These are phyloP conservation scores for Pestalotiopsis fici DNA, from an alignment of 2,329 filamentous ascomycete genomes.

Conservation along the genomic window DNA sequence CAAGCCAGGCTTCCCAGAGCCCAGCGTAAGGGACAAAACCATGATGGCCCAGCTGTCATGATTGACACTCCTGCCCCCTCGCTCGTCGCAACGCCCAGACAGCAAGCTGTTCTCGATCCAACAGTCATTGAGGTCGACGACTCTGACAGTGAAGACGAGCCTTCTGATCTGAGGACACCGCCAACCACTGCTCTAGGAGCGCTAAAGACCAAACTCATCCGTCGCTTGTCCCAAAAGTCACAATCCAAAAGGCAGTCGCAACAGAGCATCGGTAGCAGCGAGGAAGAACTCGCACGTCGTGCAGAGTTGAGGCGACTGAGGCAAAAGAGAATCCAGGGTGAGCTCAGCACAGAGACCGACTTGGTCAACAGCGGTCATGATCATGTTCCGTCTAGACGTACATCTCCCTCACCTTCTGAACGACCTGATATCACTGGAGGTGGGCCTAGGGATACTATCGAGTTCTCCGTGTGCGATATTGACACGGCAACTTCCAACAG, in stretches of 20 bases:
- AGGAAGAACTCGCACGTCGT: constrained; percentile 55
- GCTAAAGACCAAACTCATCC: constrained; percentile 45
- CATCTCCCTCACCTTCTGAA: not conserved
- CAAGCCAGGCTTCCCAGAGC: constrained; percentile 21
- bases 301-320: constrained; percentile 58
- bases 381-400: constrained; percentile 26
- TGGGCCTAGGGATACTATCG: constrained; percentile 51
- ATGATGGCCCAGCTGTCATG: constrained; percentile 13
- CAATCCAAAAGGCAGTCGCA: constrained; percentile 40
- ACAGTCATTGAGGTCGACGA: constrained; percentile 42
- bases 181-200: constrained; percentile 42
- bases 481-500: not conserved
- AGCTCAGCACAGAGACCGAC: constrained; percentile 49
- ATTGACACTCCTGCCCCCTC: constrained; percentile 20
- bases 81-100: constrained; percentile 20
- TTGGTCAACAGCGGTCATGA: constrained; percentile 32
- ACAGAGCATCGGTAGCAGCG: constrained; percentile 44
- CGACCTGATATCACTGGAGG: constrained; percentile 28
- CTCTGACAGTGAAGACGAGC: constrained; percentile 27
- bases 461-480: constrained; percentile 38
- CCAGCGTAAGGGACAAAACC: not conserved
- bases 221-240: constrained; percentile 47
- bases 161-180: constrained; percentile 13
- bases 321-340: constrained; percentile 59
- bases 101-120: constrained; percentile 27